Evolutionary conservation across 1,284 basidiomycete species (phyloP).

Genomic region (Lignosus rhinocerotis): DNA sequence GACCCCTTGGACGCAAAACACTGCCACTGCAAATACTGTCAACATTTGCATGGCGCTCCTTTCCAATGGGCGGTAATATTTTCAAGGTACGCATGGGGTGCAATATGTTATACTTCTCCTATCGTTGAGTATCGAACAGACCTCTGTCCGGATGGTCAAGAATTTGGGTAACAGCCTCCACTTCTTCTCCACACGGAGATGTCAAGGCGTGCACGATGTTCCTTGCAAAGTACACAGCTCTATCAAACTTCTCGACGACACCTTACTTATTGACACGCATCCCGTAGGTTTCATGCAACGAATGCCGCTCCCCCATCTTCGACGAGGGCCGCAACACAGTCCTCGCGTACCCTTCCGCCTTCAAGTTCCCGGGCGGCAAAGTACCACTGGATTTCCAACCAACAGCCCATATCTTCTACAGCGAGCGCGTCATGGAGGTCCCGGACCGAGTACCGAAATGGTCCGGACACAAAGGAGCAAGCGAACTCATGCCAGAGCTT

Average conservation of each 20-base stretch:
- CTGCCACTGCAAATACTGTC: conserved; percentile 36
- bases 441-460: conserved; percentile 36
- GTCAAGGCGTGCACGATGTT: conserved; percentile 29
- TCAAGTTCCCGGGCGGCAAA: conserved; percentile 32
- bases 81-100: conserved; percentile 22
- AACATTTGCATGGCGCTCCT: conserved; percentile 35
- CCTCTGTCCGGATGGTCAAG: conserved; percentile 33
- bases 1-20: conserved; percentile 37
- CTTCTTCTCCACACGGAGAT: conserved; percentile 35
- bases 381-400: conserved; percentile 35
- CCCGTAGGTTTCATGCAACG: conserved; percentile 32
- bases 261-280: neutral
- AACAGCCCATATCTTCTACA: conserved; percentile 36
- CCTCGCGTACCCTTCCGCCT: conserved; percentile 34
- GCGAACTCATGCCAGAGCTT: conserved; percentile 31
- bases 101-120: neutral
- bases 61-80: conserved; percentile 40
- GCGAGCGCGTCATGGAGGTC: conserved; percentile 34
- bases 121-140: conserved; percentile 19
- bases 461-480: conserved; percentile 35
- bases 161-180: conserved; percentile 32
- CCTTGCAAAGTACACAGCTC: conserved; percentile 32
- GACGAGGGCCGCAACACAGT: conserved; percentile 38
- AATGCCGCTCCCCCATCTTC: conserved; percentile 37
- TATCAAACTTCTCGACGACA: neutral